Evolutionary conservation across 345 rosid species (phyloP).

Genomic region (Brassica carinata): DNA sequence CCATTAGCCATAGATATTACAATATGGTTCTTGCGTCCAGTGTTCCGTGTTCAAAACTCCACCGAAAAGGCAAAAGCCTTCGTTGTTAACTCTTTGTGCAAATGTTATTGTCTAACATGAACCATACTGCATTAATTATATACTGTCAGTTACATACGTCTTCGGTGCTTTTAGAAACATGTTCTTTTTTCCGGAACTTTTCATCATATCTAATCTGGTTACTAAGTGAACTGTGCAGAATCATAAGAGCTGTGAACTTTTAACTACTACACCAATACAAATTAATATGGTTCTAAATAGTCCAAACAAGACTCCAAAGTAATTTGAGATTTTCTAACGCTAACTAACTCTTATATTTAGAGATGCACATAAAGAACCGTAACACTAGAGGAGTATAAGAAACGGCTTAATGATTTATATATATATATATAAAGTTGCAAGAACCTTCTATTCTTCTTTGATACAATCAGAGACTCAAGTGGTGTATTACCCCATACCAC

Average conservation of each 20-base stretch:
- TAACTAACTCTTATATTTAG: neutral
- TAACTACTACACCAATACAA: neutral
- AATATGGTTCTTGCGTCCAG: neutral
- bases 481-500: constrained; percentile 7
- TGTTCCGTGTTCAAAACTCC: neutral
- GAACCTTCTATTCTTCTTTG: constrained; percentile 1
- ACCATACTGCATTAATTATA: neutral
- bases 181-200: neutral
- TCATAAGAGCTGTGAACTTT: neutral
- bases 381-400: neutral
- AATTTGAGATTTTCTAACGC: neutral
- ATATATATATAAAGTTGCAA: constrained; percentile 16
- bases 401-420: constrained; percentile 2
- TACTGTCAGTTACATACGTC: neutral
- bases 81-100: neutral
- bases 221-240: neutral
- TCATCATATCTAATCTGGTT: neutral
- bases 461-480: constrained; percentile 24
- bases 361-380: neutral
- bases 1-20: too few relatives aligned
- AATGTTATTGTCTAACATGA: neutral
- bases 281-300: neutral
- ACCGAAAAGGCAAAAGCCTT: neutral
- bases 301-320: neutral
- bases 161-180: neutral